Evolutionary conservation across 139 green algal species (phyloP).

Genomic region (Nannochloris sp.): DNA sequence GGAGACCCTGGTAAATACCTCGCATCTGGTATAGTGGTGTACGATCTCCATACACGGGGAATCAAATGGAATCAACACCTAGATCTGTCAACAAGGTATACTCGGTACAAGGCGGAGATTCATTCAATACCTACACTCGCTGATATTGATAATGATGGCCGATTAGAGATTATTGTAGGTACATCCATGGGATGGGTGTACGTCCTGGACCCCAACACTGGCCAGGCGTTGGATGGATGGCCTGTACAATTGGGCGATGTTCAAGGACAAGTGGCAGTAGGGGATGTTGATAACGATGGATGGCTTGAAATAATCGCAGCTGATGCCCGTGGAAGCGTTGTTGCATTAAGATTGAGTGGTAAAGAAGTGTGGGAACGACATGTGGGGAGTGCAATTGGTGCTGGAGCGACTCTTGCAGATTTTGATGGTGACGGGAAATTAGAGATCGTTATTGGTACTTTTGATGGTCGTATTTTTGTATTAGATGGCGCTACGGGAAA

Average conservation of each 20-base stretch:
- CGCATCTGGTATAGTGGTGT: constrained; percentile 74
- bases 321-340: constrained; percentile 85
- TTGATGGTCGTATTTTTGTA: constrained; percentile 66
- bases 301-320: constrained; percentile 77
- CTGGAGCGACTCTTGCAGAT: constrained; percentile 54
- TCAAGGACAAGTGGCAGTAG: constrained; percentile 81
- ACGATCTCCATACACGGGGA: constrained; percentile 59
- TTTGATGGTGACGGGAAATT: constrained; percentile 76
- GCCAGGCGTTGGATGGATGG: constrained; percentile 52
- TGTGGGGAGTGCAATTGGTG: constrained; percentile 28
- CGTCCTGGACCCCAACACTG: constrained; percentile 63
- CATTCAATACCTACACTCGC: constrained; percentile 75
- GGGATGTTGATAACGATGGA: constrained; percentile 88
- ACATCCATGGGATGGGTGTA: constrained; percentile 94
- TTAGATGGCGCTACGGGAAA: constrained; percentile 54
- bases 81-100: constrained; percentile 85
- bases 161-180: constrained; percentile 87
- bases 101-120: constrained; percentile 70
- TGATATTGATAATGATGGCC: constrained; percentile 80
- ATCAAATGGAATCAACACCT: constrained; percentile 87
- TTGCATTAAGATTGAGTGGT: constrained; percentile 56
- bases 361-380: constrained; percentile 91
- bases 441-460: constrained; percentile 71
- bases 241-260: constrained; percentile 93
- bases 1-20: constrained; percentile 71